phyloP scores from a whole-genome alignment of 2,329 filamentous ascomycete species.

The Cladosporium austrohemisphaericum region DNA sequence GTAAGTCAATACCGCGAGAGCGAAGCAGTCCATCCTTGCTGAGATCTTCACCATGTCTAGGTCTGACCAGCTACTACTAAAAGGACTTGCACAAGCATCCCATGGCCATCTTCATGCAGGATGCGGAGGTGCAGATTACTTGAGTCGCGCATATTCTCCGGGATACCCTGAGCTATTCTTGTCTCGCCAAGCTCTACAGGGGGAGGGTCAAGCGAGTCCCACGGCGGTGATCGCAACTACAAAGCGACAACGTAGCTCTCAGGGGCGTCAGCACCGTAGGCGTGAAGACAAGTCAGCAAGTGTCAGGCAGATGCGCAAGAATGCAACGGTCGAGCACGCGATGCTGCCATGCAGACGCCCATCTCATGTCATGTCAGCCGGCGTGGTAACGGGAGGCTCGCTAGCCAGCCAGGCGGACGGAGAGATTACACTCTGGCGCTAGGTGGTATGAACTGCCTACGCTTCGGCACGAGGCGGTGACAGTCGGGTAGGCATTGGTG shows the following conservation, averaged over 20 bases:
- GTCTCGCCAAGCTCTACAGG: conserved; percentile 12
- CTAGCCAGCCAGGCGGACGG: not conserved
- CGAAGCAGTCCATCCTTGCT: not conserved
- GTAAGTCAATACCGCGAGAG: not conserved
- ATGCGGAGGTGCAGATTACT: conserved; percentile 2
- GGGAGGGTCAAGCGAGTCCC: conserved; percentile 4
- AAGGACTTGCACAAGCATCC: conserved; percentile 6
- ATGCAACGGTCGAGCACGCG: not conserved
- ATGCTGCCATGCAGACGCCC: conserved; percentile 2
- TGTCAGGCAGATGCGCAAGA: not conserved
- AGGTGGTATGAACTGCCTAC: conserved; percentile 12
- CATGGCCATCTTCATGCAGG: conserved; percentile 4
- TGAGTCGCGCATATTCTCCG: conserved; percentile 2
- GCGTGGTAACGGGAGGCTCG: not conserved
- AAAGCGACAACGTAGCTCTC: not conserved
- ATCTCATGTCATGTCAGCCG: conserved; percentile 8
- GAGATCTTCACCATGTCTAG: too few relatives aligned
- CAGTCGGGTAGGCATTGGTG: conserved; percentile 8
- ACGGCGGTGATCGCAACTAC: not conserved
- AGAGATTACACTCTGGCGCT: conserved; percentile 11
- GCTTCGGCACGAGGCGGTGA: conserved; percentile 10
- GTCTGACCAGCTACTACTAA: too few relatives aligned
- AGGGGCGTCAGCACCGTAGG: too few relatives aligned
- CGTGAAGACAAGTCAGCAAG: conserved; percentile 11
- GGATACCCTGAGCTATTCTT: conserved; percentile 11